Evolutionary conservation across 1,139 yeast genomes (phyloP).

Genomic region (Diutina sp.): DNA sequence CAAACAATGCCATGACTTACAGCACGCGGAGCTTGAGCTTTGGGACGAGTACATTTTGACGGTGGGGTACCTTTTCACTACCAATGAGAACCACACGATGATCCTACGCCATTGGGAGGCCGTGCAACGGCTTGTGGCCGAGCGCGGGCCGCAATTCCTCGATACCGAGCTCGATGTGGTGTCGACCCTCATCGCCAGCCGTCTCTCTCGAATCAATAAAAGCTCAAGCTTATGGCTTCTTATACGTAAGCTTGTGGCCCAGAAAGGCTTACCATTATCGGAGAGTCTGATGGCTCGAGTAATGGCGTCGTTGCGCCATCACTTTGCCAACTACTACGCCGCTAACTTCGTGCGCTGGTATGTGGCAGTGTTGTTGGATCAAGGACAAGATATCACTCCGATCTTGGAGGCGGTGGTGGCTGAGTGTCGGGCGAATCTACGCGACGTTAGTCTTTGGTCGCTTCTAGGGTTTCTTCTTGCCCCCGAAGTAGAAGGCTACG

Average conservation of each 20-base stretch:
- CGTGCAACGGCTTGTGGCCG: not conserved
- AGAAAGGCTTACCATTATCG: conserved; percentile 5
- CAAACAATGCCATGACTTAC: conserved; percentile 20
- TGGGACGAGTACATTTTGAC: conserved; percentile 12
- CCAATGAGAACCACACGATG: conserved; percentile 28
- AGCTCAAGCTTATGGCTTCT: conserved; percentile 29
- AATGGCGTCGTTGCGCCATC: conserved; percentile 20
- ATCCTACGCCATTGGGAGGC: conserved; percentile 14
- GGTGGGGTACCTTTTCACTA: conserved; percentile 22
- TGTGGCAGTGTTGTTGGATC: conserved; percentile 4
- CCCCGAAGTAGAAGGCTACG: conserved; percentile 5
- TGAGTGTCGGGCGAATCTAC: conserved; percentile 12
- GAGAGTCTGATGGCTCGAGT: conserved; percentile 10
- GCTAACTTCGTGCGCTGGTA: conserved; percentile 21
- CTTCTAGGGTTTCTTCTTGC: conserved; percentile 5
- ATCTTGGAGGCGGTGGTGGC: conserved; percentile 4
- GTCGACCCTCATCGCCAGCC: conserved; percentile 19
- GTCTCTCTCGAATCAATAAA: conserved; percentile 26
- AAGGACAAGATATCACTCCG: not conserved
- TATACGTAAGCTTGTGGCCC: conserved; percentile 17
- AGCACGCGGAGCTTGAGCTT: not conserved
- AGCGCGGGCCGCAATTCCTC: conserved; percentile 5
- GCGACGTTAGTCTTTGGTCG: conserved; percentile 25
- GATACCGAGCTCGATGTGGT: conserved; percentile 17
- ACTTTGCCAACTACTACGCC: conserved; percentile 32